A percentile compares a stretch with the other conserved stretches of the same genome.
phyloP scores from a whole-genome alignment of 768 basidiomycete species.

The Gloeostereum incarnatum region DNA sequence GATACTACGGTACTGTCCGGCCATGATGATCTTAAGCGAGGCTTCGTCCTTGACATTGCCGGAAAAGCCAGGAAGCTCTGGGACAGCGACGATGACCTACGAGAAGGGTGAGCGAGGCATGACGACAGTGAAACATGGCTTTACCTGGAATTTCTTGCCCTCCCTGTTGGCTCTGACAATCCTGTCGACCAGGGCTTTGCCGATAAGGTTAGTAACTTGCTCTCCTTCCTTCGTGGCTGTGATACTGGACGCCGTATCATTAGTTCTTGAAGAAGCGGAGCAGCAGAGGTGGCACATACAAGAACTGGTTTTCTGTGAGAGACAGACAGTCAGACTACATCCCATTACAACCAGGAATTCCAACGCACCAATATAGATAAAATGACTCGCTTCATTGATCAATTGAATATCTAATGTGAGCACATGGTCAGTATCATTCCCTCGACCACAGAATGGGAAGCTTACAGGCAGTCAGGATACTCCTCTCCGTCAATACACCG shows the following conservation, averaged over 20 bases:
- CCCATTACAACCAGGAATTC: not conserved
- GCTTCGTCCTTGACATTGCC: conserved; percentile 41
- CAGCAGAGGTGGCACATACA: conserved; percentile 36
- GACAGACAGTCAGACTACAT: conserved; percentile 12
- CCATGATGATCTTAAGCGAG: conserved; percentile 52
- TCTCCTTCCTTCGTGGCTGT: conserved; percentile 57
- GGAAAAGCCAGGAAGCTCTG: conserved; percentile 87
- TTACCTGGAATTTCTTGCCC: conserved; percentile 70
- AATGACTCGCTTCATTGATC: conserved; percentile 80
- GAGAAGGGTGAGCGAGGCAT: not conserved
- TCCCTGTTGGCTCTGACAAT: conserved; percentile 72
- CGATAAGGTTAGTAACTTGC: conserved; percentile 77
- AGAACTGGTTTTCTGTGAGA: conserved; percentile 92
- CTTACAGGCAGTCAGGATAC: conserved; percentile 91
- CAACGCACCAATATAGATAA: conserved; percentile 83
- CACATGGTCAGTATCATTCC: not conserved
- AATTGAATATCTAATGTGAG: conserved; percentile 54
- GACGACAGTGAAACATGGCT: conserved; percentile 1
- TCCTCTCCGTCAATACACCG: conserved; percentile 82
- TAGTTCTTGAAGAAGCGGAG: conserved; percentile 6
- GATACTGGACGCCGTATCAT: conserved; percentile 69
- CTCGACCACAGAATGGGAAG: conserved; percentile 9
- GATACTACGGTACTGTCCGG: conserved; percentile 54
- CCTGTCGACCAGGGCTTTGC: conserved; percentile 71
- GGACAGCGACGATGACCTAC: conserved; percentile 80